Evolutionary conservation across 768 basidiomycete species (phyloP).

Genomic region (Calocera cornea): DNA sequence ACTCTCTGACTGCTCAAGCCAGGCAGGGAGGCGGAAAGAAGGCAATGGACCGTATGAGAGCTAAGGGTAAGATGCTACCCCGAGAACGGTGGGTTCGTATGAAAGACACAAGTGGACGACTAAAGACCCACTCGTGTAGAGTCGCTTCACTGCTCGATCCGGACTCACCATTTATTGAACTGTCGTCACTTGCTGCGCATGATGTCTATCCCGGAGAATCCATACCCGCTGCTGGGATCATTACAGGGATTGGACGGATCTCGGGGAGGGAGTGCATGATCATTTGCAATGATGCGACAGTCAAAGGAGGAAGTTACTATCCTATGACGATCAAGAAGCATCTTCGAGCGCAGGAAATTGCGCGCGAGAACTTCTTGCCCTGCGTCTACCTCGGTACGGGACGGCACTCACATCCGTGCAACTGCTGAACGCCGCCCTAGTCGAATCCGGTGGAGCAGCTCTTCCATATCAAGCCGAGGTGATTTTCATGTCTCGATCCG

Average conservation of each 20-base stretch:
- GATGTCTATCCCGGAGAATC: slow-evolving; percentile 61
- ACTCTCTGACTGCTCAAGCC: slow-evolving; percentile 42
- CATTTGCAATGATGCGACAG: slow-evolving; percentile 88
- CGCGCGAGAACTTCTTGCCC: slow-evolving; percentile 76
- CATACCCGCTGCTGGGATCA: slow-evolving; percentile 79
- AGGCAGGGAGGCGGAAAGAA: slow-evolving; percentile 62
- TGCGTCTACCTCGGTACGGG: slow-evolving; percentile 76
- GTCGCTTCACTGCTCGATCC: slow-evolving; percentile 56
- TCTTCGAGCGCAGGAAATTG: slow-evolving; percentile 84
- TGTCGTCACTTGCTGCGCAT: slow-evolving; percentile 74
- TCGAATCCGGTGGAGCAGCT: slow-evolving; percentile 89
- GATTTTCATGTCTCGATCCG: slow-evolving; percentile 9
- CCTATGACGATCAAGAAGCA: slow-evolving; percentile 94
- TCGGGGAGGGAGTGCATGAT: slow-evolving; percentile 74
- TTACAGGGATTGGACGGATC: slow-evolving; percentile 72
- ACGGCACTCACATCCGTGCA: not conserved
- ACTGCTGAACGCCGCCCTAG: slow-evolving; percentile 27
- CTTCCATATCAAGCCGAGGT: slow-evolving; percentile 84
- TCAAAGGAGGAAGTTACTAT: slow-evolving; percentile 87
- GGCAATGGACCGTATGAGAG: slow-evolving; percentile 59
- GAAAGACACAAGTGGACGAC: not conserved
- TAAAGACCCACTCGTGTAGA: slow-evolving; percentile 5
- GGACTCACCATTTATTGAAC: slow-evolving; percentile 76
- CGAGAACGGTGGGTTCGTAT: slow-evolving; percentile 51
- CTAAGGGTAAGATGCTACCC: slow-evolving; percentile 69